phyloP scores from a whole-genome alignment of 441 rosid species.

The Cnidoscolus chayamansa region DNA sequence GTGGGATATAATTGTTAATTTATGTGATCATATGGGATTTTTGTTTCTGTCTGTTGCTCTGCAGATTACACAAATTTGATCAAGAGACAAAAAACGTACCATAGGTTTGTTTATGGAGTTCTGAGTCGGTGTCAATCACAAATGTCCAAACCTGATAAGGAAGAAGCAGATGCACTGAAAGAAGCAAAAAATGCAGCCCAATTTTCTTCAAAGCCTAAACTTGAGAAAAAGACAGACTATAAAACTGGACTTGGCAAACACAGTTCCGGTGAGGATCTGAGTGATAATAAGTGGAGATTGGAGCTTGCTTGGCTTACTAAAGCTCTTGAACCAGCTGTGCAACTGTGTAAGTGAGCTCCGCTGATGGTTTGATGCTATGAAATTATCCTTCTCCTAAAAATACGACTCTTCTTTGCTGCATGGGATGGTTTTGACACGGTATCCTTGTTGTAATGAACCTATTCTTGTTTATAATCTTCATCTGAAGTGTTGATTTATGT shows the following conservation, averaged over 20 bases:
- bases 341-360: slow-evolving; percentile 63
- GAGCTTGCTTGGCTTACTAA: slow-evolving; percentile 78
- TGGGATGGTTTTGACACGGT: not conserved
- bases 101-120: slow-evolving; percentile 39
- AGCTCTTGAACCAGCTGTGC: slow-evolving; percentile 83
- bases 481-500: not conserved
- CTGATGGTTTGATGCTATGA: slow-evolving; percentile 35
- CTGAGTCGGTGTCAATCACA: slow-evolving; percentile 44
- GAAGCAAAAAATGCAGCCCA: slow-evolving; percentile 34
- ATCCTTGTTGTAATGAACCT: not conserved
- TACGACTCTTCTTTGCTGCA: not conserved
- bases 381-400: not conserved
- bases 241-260: slow-evolving; percentile 31
- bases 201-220: slow-evolving; percentile 33
- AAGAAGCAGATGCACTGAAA: slow-evolving; percentile 18
- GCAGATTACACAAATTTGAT: slow-evolving; percentile 37
- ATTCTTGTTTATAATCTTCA: not conserved
- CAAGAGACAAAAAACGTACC: slow-evolving; percentile 35
- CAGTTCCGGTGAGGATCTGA: slow-evolving; percentile 47
- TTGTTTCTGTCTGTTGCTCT: not conserved
- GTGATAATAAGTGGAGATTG: slow-evolving; percentile 59
- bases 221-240: slow-evolving; percentile 19
- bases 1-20: not conserved
- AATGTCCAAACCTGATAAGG: slow-evolving; percentile 36
- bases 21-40: not conserved